These are phyloP conservation scores for Colletotrichum sansevieriae DNA, from an alignment of 2,329 filamentous ascomycete genomes.

Conservation along the genomic window DNA sequence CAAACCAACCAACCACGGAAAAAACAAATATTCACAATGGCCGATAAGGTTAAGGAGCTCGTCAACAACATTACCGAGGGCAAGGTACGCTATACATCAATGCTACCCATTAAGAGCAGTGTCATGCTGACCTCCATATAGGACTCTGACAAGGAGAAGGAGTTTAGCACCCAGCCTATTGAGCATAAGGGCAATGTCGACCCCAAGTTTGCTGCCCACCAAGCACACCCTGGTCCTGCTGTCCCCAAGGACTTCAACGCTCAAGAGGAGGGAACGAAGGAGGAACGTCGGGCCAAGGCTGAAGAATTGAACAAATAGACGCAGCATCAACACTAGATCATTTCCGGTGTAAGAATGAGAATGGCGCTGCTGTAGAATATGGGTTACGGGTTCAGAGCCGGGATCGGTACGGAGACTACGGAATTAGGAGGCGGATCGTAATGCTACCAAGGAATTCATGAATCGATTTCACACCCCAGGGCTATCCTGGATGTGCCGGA, in stretches of 20 bases:
- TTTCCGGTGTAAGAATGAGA: constrained; percentile 31
- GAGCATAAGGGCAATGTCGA: constrained; percentile 53
- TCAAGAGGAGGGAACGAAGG: constrained; percentile 72
- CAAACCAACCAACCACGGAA: not conserved
- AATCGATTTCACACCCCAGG: constrained; percentile 2
- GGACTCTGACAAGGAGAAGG: constrained; percentile 53
- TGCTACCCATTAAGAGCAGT: too few relatives aligned
- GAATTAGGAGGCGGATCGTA: constrained; percentile 28
- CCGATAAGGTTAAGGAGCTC: constrained; percentile 44
- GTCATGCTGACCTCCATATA: constrained; percentile 21
- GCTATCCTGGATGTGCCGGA: not conserved
- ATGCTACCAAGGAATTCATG: constrained; percentile 26
- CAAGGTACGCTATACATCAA: constrained; percentile 25
- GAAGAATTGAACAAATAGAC: constrained; percentile 73
- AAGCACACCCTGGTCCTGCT: constrained; percentile 70
- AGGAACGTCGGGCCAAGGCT: constrained; percentile 75
- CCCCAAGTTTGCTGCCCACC: constrained; percentile 64
- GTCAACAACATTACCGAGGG: constrained; percentile 42
- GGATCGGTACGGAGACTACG: not conserved
- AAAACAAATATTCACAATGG: constrained; percentile 30
- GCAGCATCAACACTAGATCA: constrained; percentile 1
- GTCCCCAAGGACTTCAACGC: constrained; percentile 66
- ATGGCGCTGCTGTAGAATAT: constrained; percentile 21
- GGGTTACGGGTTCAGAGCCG: constrained; percentile 5
- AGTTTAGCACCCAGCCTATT: constrained; percentile 61